These are phyloP conservation scores for Allomyces macrogynus DNA, from an alignment of 192 early-diverging fungal species.

Conservation along the genomic window DNA sequence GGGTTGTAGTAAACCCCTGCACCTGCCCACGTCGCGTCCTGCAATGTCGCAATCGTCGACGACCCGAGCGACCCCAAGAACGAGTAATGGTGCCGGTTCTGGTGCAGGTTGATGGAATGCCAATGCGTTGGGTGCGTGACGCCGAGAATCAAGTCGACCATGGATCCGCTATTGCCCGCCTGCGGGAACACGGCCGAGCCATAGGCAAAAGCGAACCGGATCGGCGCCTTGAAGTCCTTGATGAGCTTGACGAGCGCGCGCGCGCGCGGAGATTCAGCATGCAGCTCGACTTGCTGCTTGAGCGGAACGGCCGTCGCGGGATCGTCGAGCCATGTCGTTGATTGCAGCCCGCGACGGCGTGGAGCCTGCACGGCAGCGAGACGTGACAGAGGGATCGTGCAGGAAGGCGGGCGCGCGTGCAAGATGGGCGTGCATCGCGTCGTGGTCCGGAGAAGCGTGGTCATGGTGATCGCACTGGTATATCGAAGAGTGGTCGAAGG, in stretches of 20 bases:
- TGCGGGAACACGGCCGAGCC: slow-evolving; percentile 89
- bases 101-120: slow-evolving; percentile 90
- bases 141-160: slow-evolving; percentile 91
- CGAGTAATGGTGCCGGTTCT: slow-evolving; percentile 85
- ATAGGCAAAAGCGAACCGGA: slow-evolving; percentile 79
- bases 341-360: no score
- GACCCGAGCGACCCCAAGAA: slow-evolving; percentile 51
- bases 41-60: slow-evolving; percentile 42
- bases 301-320: no score
- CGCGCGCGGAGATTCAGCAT: neutral
- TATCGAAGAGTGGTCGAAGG: neutral
- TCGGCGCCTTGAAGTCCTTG: slow-evolving; percentile 6
- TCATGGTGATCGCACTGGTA: no score
- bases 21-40: slow-evolving; percentile 51
- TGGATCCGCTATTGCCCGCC: slow-evolving; percentile 48
- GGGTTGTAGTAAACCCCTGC: slow-evolving; percentile 94
- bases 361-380: no score
- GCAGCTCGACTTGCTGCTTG: neutral
- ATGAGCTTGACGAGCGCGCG: neutral
- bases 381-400: no score
- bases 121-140: slow-evolving; percentile 89
- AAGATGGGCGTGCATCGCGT: no score
- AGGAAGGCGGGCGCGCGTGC: no score
- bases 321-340: no score
- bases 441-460: no score